Evolutionary conservation across 352 stramenopile genomes (phyloP), one percentile per base, ranked within the genome.

Genomic region (Pythium coloratum): DNA sequence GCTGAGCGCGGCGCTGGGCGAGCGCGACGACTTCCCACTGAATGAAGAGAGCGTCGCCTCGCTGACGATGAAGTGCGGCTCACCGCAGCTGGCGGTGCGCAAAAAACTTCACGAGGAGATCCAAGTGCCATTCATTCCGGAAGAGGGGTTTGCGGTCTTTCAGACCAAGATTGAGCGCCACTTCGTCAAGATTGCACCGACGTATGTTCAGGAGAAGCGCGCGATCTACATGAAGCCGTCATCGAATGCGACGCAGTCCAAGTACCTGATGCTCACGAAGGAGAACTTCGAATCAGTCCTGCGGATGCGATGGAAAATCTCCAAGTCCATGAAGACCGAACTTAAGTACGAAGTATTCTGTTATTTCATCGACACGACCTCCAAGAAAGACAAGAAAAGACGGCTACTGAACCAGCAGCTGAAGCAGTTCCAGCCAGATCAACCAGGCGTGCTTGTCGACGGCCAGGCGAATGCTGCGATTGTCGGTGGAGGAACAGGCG

Each of bases 101-200:
- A 92, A 92, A 77, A 92, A 92, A 62, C 70, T 92, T 55, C 77
- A 90, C 71, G 81, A 92, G 50, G 84, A 92, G 50, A 89, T 92
- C 61, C 61, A 69, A 16, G 77, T 92, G 60, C 50, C 75, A 24
- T 92, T 92, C 71, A 70, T 90, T 20, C 84, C 84, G 2, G 81
- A 89, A 32, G 84, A 92, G 40, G 84, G 84, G 33, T 92, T 92
- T 62, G 80, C 72, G 40, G 84, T 90, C 1, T 92, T 92, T 70
- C 81, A 89, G 70, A 89, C 77, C 71, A 90, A 92, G 53, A 71
- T 92, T 28, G 83, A 92, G 72, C 81, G 81, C 53, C 81, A 92
- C 53, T 92, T 82, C 64, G 69, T 62, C 70, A 89, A 88, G 58
- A 70, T 92, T 24, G 81, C 74, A 0, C 71, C 75, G 28, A 78